Conservation (phyloP, 139 green algal species). For the Trebouxia sp. region DNA sequence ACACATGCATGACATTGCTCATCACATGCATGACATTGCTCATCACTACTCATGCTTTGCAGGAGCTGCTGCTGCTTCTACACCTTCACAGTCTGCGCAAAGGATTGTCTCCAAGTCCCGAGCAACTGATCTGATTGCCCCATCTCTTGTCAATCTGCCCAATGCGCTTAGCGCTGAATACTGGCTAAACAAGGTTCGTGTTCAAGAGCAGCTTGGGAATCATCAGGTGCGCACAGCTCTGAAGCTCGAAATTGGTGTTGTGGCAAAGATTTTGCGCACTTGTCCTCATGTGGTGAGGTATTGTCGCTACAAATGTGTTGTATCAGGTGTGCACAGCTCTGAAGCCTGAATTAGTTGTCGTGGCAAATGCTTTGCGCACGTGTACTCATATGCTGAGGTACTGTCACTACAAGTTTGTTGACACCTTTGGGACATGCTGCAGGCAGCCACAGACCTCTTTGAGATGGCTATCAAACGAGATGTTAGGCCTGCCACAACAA, state of each 20-base stretch:
- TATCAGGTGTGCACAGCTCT: too few relatives aligned
- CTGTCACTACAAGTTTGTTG: too few relatives aligned
- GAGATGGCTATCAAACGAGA: slow-evolving; percentile 34
- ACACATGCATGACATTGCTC: not conserved
- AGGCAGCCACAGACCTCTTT: slow-evolving; percentile 23
- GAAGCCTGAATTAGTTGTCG: too few relatives aligned
- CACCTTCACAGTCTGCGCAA: not conserved
- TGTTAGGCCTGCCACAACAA: slow-evolving; percentile 32
- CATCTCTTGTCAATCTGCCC: slow-evolving; percentile 30
- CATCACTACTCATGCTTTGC: not conserved
- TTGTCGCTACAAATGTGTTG: too few relatives aligned
- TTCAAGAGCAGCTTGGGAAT: slow-evolving; percentile 4
- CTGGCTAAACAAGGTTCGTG: slow-evolving; percentile 33
- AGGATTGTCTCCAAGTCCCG: not conserved
- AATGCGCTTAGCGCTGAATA: slow-evolving; percentile 36
- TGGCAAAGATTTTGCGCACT: too few relatives aligned
- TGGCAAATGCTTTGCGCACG: too few relatives aligned
- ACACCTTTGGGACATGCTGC: not conserved
- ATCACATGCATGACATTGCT: not conserved
- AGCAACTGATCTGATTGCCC: slow-evolving; percentile 11
- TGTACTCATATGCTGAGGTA: too few relatives aligned
- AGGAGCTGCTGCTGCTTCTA: slow-evolving; percentile 1
- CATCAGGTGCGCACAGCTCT: slow-evolving; percentile 31
- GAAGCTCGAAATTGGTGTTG: too few relatives aligned
- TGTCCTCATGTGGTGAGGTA: too few relatives aligned